These are phyloP conservation scores for Septoria petroselini DNA, from an alignment of 2,329 filamentous ascomycete species.

Conservation along the genomic window DNA sequence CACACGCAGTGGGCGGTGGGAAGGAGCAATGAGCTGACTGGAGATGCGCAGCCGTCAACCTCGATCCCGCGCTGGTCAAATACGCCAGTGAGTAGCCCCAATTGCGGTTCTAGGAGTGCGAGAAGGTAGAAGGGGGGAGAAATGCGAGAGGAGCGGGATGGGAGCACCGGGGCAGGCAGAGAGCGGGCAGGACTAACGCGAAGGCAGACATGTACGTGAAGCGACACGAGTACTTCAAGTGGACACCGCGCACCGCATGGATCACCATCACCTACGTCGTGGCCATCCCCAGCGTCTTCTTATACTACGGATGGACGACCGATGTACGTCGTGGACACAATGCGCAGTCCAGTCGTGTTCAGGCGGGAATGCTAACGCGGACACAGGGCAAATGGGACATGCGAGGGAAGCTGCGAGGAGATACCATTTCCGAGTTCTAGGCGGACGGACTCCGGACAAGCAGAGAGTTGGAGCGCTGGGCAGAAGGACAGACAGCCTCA, in stretches of 20 bases:
- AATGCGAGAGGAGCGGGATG: background rate
- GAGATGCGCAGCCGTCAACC: slow-evolving; percentile 44
- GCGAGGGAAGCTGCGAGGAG: slow-evolving; percentile 82
- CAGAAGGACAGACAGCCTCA: background rate
- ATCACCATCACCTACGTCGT: slow-evolving; percentile 74
- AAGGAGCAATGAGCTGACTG: slow-evolving; percentile 21
- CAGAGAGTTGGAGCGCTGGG: background rate
- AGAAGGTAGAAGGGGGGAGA: slow-evolving; percentile 2
- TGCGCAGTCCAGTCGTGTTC: background rate
- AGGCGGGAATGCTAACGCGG: slow-evolving; percentile 16
- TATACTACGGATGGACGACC: slow-evolving; percentile 70
- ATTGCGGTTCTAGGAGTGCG: background rate
- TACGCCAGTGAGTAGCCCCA: slow-evolving; percentile 50
- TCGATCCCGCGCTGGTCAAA: slow-evolving; percentile 57
- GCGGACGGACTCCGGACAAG: slow-evolving; percentile 11
- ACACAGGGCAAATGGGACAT: slow-evolving; percentile 78
- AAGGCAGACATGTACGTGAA: slow-evolving; percentile 73
- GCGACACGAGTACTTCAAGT: slow-evolving; percentile 93
- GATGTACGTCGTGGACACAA: slow-evolving; percentile 65
- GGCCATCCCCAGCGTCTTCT: slow-evolving; percentile 67
- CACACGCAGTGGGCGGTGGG: background rate
- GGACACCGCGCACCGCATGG: slow-evolving; percentile 78
- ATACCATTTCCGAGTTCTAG: slow-evolving; percentile 77
- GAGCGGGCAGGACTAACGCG: slow-evolving; percentile 6
- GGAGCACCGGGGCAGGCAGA: background rate